Base-by-base conservation (phyloP, 2,329 filamentous ascomycete species). In the Gyromitra esculenta region DNA sequence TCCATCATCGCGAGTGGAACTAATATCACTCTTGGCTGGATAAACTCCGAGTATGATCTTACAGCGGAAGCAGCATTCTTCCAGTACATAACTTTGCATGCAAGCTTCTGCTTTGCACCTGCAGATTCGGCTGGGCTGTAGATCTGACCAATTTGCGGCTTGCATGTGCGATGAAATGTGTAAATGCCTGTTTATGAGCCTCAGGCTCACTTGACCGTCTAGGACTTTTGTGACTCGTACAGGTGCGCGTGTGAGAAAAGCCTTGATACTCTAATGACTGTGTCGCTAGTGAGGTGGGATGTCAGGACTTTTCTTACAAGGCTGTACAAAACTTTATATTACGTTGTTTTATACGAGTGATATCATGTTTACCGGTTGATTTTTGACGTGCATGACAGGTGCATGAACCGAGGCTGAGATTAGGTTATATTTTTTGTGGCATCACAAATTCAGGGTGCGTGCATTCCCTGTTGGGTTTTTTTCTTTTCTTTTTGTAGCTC, bases 341-440 rank as follows among this genome's bases (percentile, higher is more conserved):
- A 52, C n/a, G 50, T n/a, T 9, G 31, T 39, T 18, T 18, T 18
- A 21, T 25, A 70, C 15, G 48, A 18, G 37, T 64, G 45, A 63
- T 64, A 71, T 71, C 43, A 35, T 39, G 13, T 21, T 73, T 73
- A 39, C n/a, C 43, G n/a, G 18, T 60, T 41, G 54, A 52, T 57
- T 57, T 21, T 21, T 41, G 45, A 39, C 45, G 45, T 54, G 63
- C 54, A n/a, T 37, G 52, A 48, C 13, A 50, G 37, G 39, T 69
- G 66, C 66, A 62, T 62, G 66, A 62, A 8, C 66, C 66, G 66
- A 69, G 66, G 66, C 21, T 60, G 15, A 41, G 66, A 39, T 52
- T 60, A 41, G 66, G 15, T 59, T 67, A n/a, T 9, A 43, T 8
- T 31, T 31, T 3, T 35, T 69, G 39, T 21, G n/a, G 6, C 37